Conservation (phyloP, 2,329 filamentous ascomycete species). For the Colletotrichum karsti region DNA sequence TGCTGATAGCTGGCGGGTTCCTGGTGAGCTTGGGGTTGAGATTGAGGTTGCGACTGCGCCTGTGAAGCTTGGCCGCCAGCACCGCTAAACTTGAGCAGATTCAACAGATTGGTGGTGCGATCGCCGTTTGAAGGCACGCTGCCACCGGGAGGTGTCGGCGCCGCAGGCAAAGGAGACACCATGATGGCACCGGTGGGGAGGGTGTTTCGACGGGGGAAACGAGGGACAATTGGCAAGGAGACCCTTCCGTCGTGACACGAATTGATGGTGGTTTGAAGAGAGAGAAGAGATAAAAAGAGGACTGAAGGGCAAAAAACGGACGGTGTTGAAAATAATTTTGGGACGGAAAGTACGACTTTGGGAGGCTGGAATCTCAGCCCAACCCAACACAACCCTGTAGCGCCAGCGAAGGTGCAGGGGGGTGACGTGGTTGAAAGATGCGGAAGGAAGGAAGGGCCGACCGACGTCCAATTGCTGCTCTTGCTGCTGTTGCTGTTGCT, state of each 20-base stretch:
- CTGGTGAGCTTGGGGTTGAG: constrained; percentile 13
- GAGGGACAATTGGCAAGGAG: constrained; percentile 20
- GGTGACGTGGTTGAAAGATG: constrained; percentile 23
- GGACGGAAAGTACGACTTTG: constrained; percentile 24
- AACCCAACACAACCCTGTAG: constrained; percentile 27
- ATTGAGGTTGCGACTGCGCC: not conserved
- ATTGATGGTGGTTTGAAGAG: not conserved
- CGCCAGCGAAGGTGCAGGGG: constrained; percentile 4
- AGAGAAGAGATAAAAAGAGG: not conserved
- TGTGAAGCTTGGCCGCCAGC: constrained; percentile 34
- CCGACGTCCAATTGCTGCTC: not conserved
- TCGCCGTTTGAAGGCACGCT: constrained; percentile 48
- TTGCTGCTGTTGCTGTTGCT: not conserved
- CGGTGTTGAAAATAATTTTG: constrained; percentile 25
- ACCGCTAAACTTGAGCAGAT: constrained; percentile 68
- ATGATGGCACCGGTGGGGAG: constrained; percentile 33
- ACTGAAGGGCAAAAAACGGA: not conserved
- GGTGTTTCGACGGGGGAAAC: constrained; percentile 23
- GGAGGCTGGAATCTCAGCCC: constrained; percentile 29
- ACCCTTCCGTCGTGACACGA: constrained; percentile 27
- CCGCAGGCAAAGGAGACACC: constrained; percentile 54
- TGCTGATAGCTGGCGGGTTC: constrained; percentile 34
- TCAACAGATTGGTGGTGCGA: constrained; percentile 65
- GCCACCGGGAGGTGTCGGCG: constrained; percentile 56
- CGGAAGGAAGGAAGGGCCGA: not conserved